Percentiles rank a stretch among this genome's conserved stretches.
These are phyloP conservation scores for Saksenaea vasiformis DNA, from an alignment of 371 early-diverging fungal species.

Conservation along the genomic window DNA sequence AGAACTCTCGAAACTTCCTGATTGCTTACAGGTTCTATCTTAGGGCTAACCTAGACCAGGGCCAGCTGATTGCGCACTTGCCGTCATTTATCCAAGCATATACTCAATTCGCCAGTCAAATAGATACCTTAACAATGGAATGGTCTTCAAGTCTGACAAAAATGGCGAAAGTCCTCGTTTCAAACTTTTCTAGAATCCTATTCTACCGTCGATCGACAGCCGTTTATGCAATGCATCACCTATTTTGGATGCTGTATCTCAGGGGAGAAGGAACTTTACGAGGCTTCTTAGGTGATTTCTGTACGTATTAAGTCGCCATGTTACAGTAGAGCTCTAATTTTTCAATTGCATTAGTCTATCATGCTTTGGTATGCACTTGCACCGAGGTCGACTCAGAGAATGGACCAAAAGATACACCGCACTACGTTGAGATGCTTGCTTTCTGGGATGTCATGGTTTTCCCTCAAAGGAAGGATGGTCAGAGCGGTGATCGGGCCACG, in stretches of 20 bases:
- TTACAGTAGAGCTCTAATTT: not conserved
- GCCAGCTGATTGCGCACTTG: conserved; percentile 46
- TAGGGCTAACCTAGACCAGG: conserved; percentile 39
- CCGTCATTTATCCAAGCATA: conserved; percentile 70
- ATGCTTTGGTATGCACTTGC: conserved; percentile 60
- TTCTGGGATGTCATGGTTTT: conserved; percentile 35
- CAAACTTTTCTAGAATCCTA: conserved; percentile 41
- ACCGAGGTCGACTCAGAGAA: conserved; percentile 12
- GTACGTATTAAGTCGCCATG: conserved; percentile 33
- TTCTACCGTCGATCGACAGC: conserved; percentile 43
- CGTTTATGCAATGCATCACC: conserved; percentile 43
- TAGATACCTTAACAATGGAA: conserved; percentile 45
- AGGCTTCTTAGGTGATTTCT: conserved; percentile 43
- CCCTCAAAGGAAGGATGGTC: conserved; percentile 9
- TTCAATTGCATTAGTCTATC: conserved; percentile 48
- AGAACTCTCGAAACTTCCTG: not conserved
- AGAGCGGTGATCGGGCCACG: not conserved
- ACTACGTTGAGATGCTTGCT: conserved; percentile 32
- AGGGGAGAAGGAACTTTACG: conserved; percentile 54
- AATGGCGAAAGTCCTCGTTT: conserved; percentile 48
- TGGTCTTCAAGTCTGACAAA: conserved; percentile 52
- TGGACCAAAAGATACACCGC: conserved; percentile 14
- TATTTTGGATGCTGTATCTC: conserved; percentile 52
- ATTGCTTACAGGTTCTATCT: not conserved
- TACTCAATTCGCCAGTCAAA: conserved; percentile 52